A percentile compares a stretch with the other conserved stretches of the same genome.
These are phyloP conservation scores for Simmondsia chinensis DNA, from an alignment of 148 eudicot genomes.

Conservation along the genomic window DNA sequence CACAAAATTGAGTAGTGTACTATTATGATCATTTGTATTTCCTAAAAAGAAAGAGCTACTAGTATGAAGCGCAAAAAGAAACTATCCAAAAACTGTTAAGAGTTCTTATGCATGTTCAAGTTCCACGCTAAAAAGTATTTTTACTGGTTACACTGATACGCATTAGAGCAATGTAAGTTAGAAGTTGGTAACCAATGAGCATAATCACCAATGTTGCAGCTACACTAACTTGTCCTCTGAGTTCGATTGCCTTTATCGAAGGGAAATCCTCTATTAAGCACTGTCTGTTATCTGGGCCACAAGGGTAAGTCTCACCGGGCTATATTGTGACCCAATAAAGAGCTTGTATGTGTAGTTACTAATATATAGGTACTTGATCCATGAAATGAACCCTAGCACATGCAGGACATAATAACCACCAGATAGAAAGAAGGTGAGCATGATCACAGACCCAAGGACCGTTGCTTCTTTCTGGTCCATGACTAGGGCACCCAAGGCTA, in stretches of 20 bases:
- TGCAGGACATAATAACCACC: constrained; percentile 81
- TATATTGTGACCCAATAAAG: constrained; percentile 70
- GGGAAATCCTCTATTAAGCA: constrained; percentile 66
- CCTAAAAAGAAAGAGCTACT: too few species aligned
- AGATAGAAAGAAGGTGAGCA: constrained; percentile 62
- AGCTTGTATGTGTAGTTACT: constrained; percentile 83
- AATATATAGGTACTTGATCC: constrained; percentile 66
- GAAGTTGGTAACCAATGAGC: constrained; percentile 63
- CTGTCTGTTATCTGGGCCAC: constrained; percentile 30
- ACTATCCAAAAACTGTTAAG: too few species aligned
- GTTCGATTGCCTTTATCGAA: constrained; percentile 48
- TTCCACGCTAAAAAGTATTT: too few species aligned
- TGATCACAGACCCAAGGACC: constrained; percentile 64
- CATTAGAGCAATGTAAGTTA: constrained; percentile 73
- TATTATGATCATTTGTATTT: too few species aligned
- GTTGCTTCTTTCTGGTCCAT: constrained; percentile 84
- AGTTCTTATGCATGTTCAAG: too few species aligned
- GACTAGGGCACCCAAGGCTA: constrained; percentile 74
- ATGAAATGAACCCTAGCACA: constrained; percentile 51
- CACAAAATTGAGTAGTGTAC: too few species aligned
- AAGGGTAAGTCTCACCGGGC: constrained; percentile 44
- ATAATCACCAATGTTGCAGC: constrained; percentile 54
- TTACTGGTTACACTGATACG: too few species aligned
- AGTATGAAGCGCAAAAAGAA: too few species aligned
- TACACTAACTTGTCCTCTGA: constrained; percentile 49